Percentiles rank a stretch among this genome's conserved stretches.
phyloP scores from a whole-genome alignment of 192 early-diverging fungal genomes.

The Coemansia sp. region DNA sequence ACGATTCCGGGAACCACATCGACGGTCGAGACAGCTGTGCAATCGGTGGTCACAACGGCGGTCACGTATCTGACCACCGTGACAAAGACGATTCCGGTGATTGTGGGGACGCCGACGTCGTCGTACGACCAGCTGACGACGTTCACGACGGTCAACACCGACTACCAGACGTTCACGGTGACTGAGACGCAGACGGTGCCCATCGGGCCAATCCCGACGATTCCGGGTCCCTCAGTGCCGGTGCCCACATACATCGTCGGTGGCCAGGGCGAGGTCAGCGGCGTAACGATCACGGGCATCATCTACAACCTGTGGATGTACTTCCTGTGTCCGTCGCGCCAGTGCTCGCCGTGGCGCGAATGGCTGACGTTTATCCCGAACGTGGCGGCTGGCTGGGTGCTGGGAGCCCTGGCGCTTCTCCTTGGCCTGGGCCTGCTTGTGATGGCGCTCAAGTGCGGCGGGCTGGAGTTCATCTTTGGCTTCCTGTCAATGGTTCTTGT shows the following conservation, averaged over 20 bases:
- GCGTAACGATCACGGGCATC: conserved; percentile 30
- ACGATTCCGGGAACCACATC: conserved; percentile 16
- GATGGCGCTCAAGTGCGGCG: conserved; percentile 46
- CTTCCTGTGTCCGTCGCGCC: conserved; percentile 42
- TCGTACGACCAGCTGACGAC: conserved; percentile 29
- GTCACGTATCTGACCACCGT: conserved; percentile 26
- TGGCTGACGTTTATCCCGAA: conserved; percentile 54
- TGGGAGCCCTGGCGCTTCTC: conserved; percentile 37
- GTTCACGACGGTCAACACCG: conserved; percentile 33
- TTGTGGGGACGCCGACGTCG: conserved; percentile 13
- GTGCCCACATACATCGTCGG: conserved; percentile 31
- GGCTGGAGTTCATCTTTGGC: conserved; percentile 40
- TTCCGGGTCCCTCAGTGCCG: conserved; percentile 11
- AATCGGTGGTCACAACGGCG: conserved; percentile 22
- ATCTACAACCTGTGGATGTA: conserved; percentile 51
- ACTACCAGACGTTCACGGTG: conserved; percentile 24
- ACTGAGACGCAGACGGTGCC: not conserved
- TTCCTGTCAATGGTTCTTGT: conserved; percentile 40
- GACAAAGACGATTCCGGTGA: conserved; percentile 15
- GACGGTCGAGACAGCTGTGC: conserved; percentile 2
- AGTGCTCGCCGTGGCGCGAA: conserved; percentile 48
- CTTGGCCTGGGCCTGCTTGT: conserved; percentile 31
- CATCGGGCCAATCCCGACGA: conserved; percentile 8
- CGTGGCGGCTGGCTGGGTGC: conserved; percentile 41
- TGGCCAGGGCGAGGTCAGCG: conserved; percentile 39